Conservation (phyloP, 768 basidiomycete species). For the Tylopilus sp. region DNA sequence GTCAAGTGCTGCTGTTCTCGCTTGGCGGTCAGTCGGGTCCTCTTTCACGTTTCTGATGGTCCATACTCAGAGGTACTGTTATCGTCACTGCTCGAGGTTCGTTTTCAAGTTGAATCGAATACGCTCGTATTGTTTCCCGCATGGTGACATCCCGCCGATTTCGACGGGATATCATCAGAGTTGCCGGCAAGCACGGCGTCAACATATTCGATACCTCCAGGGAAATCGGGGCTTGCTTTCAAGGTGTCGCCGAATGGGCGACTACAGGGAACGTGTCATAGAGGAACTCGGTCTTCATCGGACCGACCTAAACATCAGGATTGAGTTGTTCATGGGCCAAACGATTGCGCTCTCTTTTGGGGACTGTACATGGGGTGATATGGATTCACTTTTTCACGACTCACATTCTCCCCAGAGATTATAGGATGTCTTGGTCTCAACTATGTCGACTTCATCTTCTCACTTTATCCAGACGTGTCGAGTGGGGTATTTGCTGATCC, state of each 20-base stretch:
- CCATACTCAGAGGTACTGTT: constrained; percentile 8
- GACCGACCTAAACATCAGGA: constrained; percentile 7
- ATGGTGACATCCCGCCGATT: too few relatives aligned
- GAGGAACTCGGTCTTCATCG: constrained; percentile 6
- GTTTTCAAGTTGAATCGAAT: background rate
- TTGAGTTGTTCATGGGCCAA: constrained; percentile 4
- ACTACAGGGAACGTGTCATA: constrained; percentile 3
- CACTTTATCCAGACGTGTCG: constrained; percentile 5
- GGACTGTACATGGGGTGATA: background rate
- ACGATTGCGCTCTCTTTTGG: constrained; percentile 4
- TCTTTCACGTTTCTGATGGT: background rate
- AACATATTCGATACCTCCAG: constrained; percentile 13
- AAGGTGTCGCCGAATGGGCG: too few relatives aligned
- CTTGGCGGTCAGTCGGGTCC: constrained; percentile 6
- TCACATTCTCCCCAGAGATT: background rate
- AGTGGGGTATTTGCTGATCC: background rate
- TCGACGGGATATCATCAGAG: constrained; percentile 4
- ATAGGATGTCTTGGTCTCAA: constrained; percentile 4
- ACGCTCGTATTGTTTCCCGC: background rate
- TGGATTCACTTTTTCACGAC: background rate
- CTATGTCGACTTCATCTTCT: constrained; percentile 9
- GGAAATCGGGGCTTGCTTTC: too few relatives aligned
- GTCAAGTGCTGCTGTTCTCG: constrained; percentile 7
- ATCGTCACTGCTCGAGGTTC: constrained; percentile 5
- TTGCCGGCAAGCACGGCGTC: constrained; percentile 9